Percentiles rank a stretch among this genome's conserved stretches.
These are phyloP conservation scores for Tolypocladium paradoxum DNA, from an alignment of 2,329 filamentous ascomycete genomes.

Conservation along the genomic window DNA sequence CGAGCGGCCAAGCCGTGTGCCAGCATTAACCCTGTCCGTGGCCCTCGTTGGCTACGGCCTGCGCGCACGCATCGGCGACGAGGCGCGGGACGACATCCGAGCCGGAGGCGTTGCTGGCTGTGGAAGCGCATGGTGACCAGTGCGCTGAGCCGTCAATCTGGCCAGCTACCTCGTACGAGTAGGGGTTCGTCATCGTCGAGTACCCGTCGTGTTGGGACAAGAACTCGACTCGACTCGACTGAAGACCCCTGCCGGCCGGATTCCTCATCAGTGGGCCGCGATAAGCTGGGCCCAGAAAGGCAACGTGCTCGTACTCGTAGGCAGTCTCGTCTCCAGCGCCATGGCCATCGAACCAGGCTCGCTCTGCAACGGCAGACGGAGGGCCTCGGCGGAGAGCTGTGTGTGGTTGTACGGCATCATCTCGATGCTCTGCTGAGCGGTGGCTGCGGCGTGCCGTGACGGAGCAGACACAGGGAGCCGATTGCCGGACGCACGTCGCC, in stretches of 20 bases:
- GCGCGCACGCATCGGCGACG: neutral
- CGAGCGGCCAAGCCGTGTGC: neutral
- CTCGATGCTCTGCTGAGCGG: neutral
- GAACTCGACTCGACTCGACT: neutral
- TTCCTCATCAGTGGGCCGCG: neutral
- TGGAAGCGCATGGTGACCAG: neutral
- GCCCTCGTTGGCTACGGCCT: neutral
- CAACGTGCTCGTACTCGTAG: no score
- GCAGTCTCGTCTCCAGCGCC: neutral
- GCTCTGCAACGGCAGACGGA: neutral
- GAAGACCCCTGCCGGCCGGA: neutral
- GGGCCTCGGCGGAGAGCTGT: neutral
- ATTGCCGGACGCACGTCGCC: neutral
- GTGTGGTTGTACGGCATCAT: neutral
- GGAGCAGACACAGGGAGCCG: neutral
- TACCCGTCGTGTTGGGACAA: neutral
- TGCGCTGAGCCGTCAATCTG: neutral
- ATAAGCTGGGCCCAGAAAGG: neutral
- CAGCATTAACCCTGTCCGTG: neutral
- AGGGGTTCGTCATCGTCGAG: neutral
- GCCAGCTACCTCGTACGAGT: neutral
- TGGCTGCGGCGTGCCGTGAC: neutral
- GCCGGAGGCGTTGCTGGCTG: neutral
- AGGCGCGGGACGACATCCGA: neutral
- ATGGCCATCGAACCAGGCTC: neutral